A percentile compares a stretch with the other conserved stretches of the same genome.
Conservation (phyloP, 2,329 filamentous ascomycete genomes). For the Colletotrichum noveboracense region DNA sequence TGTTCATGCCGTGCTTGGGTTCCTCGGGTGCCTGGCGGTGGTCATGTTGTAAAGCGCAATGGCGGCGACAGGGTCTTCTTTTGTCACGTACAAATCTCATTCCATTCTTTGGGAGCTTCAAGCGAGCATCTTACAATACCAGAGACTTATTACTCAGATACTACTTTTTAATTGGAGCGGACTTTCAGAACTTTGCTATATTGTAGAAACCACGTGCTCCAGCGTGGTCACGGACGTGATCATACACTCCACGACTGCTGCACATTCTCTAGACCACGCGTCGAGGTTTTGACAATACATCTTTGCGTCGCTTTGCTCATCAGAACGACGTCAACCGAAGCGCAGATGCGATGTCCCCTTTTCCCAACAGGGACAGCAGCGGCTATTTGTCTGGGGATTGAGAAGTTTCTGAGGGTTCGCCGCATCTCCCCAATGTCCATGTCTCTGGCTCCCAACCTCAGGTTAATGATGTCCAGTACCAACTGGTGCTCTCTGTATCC, state of each 20-base stretch:
- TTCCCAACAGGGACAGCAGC: fast-evolving
- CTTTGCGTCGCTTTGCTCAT: too few species aligned
- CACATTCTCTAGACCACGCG: too few species aligned
- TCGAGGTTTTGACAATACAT: too few species aligned
- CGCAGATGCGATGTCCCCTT: too few species aligned
- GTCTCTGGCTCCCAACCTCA: fast-evolving
- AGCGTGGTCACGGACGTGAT: too few species aligned
- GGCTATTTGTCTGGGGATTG: fast-evolving
- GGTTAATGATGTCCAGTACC: fast-evolving
- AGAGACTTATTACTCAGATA: background rate
- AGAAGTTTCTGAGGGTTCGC: background rate
- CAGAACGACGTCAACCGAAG: too few species aligned
- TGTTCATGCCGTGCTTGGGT: slow-evolving; percentile 24
- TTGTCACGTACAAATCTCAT: background rate
- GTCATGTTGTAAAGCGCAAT: background rate
- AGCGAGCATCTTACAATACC: background rate
- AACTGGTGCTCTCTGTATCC: background rate
- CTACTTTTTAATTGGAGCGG: background rate
- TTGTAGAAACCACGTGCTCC: too few species aligned
- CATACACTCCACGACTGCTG: too few species aligned
- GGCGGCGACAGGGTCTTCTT: background rate
- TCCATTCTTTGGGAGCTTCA: background rate
- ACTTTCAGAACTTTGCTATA: background rate
- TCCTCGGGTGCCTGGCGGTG: slow-evolving; percentile 19
- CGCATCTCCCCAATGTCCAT: fast-evolving